Percentiles rank a stretch among this genome's conserved stretches.
Conservation (phyloP, 1,284 basidiomycete species). For the Neonothopanus nambi region DNA sequence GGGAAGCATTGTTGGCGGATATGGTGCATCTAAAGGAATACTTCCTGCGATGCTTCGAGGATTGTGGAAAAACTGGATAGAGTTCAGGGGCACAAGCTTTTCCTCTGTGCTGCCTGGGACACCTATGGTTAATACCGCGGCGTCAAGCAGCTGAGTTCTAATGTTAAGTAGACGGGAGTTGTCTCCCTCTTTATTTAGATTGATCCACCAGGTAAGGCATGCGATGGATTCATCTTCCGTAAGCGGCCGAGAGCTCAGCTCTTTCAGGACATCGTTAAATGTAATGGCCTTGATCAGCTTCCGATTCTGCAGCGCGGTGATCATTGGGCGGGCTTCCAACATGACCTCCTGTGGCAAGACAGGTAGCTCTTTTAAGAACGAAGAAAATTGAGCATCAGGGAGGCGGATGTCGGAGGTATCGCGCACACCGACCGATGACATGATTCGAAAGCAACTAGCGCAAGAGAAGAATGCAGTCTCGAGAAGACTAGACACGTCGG, state of each 20-base stretch:
- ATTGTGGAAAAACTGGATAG: conserved; percentile 78
- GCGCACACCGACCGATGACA: conserved; percentile 81
- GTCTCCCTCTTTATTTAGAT: conserved; percentile 53
- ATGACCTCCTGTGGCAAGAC: conserved; percentile 71
- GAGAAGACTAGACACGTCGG: conserved; percentile 78
- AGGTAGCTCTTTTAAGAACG: conserved; percentile 83
- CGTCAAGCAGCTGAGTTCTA: conserved; percentile 67
- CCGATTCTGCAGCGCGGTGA: conserved; percentile 65
- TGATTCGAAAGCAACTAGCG: conserved; percentile 61
- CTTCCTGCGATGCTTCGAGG: conserved; percentile 53
- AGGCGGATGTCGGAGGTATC: conserved; percentile 74
- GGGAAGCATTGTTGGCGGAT: conserved; percentile 81
- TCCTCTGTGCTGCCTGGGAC: conserved; percentile 39
- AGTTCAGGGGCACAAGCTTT: conserved; percentile 67
- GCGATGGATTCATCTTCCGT: conserved; percentile 75
- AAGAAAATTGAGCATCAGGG: conserved; percentile 73
- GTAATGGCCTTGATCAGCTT: conserved; percentile 81
- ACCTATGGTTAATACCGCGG: conserved; percentile 59
- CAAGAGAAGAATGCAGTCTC: conserved; percentile 85
- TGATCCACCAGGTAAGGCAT: conserved; percentile 91
- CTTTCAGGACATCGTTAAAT: conserved; percentile 84
- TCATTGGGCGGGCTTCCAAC: conserved; percentile 63
- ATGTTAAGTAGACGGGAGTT: conserved; percentile 46
- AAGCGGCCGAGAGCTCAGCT: conserved; percentile 77
- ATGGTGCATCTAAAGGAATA: conserved; percentile 82